These are phyloP conservation scores for Sporisorium sorghi DNA, from an alignment of 1,284 basidiomycete species.

Conservation along the genomic window DNA sequence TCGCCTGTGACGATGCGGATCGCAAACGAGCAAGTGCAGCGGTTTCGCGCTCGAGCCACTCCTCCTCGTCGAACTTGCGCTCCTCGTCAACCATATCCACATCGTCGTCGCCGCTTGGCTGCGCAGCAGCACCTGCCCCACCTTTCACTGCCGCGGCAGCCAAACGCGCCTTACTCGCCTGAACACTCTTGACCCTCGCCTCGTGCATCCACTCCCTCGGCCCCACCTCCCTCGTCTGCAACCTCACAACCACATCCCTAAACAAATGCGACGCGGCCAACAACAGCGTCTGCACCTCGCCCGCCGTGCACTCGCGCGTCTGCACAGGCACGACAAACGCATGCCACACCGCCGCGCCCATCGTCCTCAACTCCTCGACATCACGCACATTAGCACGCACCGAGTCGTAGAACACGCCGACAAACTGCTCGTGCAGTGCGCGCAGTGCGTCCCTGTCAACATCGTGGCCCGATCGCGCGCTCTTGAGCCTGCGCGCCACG, in stretches of 20 bases:
- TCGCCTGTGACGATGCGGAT: constrained; percentile 30
- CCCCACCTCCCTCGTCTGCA: constrained; percentile 53
- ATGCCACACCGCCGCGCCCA: constrained; percentile 59
- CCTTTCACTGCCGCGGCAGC: constrained; percentile 18
- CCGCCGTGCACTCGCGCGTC: constrained; percentile 33
- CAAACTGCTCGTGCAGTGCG: constrained; percentile 41
- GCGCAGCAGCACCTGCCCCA: neutral
- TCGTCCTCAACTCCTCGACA: constrained; percentile 53
- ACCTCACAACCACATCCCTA: constrained; percentile 55
- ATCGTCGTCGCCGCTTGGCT: constrained; percentile 13
- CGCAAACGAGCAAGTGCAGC: constrained; percentile 16
- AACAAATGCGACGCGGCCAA: constrained; percentile 41
- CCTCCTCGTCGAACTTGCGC: constrained; percentile 46
- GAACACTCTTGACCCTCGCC: constrained; percentile 36
- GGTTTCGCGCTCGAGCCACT: constrained; percentile 41
- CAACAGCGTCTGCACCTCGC: constrained; percentile 45
- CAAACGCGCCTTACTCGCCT: constrained; percentile 37
- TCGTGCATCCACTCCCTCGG: constrained; percentile 57
- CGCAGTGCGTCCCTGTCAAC: constrained; percentile 20
- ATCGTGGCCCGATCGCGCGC: constrained; percentile 10
- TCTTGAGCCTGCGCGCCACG: constrained; percentile 20
- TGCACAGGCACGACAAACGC: constrained; percentile 54
- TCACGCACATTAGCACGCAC: constrained; percentile 53
- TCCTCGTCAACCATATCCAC: constrained; percentile 40
- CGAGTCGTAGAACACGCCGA: constrained; percentile 60